Evolutionary conservation across 352 stramenopile genomes (phyloP).

Genomic region (Phytopythium mirpurense): DNA sequence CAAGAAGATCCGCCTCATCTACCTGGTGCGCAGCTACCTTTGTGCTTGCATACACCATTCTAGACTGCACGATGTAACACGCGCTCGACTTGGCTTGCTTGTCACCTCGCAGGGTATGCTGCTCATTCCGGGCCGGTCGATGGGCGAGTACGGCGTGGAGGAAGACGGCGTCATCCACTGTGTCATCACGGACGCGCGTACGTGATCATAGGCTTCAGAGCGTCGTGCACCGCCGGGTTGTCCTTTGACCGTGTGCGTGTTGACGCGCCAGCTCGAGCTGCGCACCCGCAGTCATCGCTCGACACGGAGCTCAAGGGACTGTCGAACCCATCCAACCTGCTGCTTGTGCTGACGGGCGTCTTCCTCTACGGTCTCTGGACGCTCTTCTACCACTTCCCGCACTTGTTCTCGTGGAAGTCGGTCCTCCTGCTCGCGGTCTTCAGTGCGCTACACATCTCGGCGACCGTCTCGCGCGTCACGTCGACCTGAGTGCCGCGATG

Average conservation of each 20-base stretch:
- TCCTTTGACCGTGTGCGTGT: conserved; percentile 9
- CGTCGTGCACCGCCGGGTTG: too few species aligned
- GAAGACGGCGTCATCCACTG: conserved; percentile 70
- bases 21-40: conserved; percentile 35
- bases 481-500: conserved; percentile 9
- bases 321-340: conserved; percentile 46
- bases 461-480: conserved; percentile 46
- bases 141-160: conserved; percentile 79
- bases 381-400: conserved; percentile 73
- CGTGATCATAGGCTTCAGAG: too few species aligned
- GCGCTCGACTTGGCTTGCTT: not conserved
- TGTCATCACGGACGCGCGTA: conserved; percentile 68
- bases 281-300: conserved; percentile 36
- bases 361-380: conserved; percentile 74
- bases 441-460: conserved; percentile 57
- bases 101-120: conserved; percentile 44
- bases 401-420: conserved; percentile 75
- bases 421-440: conserved; percentile 60
- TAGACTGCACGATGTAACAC: too few species aligned
- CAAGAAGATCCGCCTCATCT: conserved; percentile 72
- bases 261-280: conserved; percentile 20
- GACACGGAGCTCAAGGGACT: conserved; percentile 46
- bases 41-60: too few species aligned
- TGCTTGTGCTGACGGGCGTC: conserved; percentile 57
- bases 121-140: conserved; percentile 44